phyloP scores from a whole-genome alignment of 2,329 filamentous ascomycete species.

The Neofusicoccum ribis region DNA sequence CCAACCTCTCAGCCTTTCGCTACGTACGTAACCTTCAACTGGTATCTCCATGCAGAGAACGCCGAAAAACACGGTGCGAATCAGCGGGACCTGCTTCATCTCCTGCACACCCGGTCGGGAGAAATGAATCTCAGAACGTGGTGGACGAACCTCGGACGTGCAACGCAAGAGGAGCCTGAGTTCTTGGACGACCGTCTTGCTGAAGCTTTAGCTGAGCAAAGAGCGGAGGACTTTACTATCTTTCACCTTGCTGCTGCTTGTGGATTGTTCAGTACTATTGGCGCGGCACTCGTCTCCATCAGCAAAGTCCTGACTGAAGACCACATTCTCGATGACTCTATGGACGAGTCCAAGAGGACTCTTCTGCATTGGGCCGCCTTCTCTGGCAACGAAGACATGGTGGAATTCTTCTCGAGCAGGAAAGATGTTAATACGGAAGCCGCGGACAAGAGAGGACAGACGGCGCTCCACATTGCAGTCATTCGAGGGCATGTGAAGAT shows the following conservation, averaged over 20 bases:
- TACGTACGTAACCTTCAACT: background rate
- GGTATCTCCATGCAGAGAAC: background rate
- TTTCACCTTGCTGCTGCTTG: constrained; percentile 1
- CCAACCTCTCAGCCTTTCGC: background rate
- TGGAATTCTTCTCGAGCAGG: background rate
- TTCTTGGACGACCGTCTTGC: constrained; percentile 1
- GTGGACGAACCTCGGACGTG: background rate
- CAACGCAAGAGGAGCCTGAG: background rate
- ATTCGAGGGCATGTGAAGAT: background rate
- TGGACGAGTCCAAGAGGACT: background rate
- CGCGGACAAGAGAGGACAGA: background rate
- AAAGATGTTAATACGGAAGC: background rate
- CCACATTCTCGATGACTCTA: too few relatives aligned
- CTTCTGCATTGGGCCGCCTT: constrained; percentile 7
- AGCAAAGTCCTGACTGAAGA: background rate
- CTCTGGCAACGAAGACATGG: background rate
- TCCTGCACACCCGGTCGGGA: background rate
- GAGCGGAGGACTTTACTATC: background rate
- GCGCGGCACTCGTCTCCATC: background rate
- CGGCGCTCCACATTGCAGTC: constrained; percentile 3
- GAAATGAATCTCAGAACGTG: background rate
- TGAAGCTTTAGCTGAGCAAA: background rate
- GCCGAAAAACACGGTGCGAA: background rate
- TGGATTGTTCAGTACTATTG: background rate
- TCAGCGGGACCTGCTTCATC: background rate